These are phyloP conservation scores for Skeletonema grethae DNA, from an alignment of 108 stramenopile species.

Conservation along the genomic window DNA sequence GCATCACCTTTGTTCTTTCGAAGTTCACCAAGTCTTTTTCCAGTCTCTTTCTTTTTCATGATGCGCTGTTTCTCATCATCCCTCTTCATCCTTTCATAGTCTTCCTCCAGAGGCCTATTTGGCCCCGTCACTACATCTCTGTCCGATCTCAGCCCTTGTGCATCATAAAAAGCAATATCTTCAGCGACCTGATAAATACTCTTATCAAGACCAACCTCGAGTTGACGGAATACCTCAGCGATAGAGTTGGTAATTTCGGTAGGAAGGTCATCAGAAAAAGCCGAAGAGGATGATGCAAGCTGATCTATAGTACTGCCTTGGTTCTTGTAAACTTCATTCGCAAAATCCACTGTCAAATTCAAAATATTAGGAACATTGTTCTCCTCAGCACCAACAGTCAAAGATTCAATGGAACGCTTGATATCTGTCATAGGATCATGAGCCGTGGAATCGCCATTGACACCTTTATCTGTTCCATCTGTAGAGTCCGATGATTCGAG, in stretches of 20 bases:
- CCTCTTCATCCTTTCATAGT: conserved; percentile 39
- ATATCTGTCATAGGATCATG: conserved; percentile 30
- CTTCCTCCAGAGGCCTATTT: conserved; percentile 32
- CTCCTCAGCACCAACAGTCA: conserved; percentile 19
- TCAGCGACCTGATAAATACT: conserved; percentile 39
- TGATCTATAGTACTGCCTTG: conserved; percentile 19
- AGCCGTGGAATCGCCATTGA: conserved; percentile 8
- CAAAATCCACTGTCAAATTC: conserved; percentile 48
- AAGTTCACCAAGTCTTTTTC: conserved; percentile 3
- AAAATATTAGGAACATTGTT: conserved; percentile 36
- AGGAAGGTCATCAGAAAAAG: conserved; percentile 34
- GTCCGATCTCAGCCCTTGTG: conserved; percentile 32
- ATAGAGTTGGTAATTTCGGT: conserved; percentile 44
- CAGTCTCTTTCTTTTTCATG: conserved; percentile 22
- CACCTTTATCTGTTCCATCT: neutral
- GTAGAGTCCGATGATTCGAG: conserved; percentile 12
- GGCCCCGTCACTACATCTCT: conserved; percentile 42
- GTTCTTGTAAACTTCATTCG: conserved; percentile 41
- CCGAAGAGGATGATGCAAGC: conserved; percentile 30
- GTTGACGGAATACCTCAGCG: conserved; percentile 35
- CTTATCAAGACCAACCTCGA: conserved; percentile 46
- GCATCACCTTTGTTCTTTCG: conserved; percentile 7
- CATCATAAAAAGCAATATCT: conserved; percentile 50
- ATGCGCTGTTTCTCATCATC: conserved; percentile 19
- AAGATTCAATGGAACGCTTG: conserved; percentile 42